Evolutionary conservation across 352 stramenopile species (phyloP).

Genomic region (Globisporangium nodosum): DNA sequence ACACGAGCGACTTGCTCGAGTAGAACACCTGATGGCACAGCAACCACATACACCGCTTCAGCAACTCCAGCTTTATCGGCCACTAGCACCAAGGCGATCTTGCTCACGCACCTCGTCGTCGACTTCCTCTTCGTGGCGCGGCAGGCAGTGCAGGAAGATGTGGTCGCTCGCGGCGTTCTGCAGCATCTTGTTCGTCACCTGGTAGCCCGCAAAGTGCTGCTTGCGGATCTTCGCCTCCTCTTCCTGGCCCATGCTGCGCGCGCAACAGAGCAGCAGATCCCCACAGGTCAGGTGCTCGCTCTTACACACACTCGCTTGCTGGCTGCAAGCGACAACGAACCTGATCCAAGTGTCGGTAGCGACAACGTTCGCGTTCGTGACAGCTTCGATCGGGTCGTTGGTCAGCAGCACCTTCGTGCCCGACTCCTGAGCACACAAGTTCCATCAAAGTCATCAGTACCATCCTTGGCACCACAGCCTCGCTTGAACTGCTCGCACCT

Average conservation of each 20-base stretch:
- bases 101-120: slow-evolving; percentile 87
- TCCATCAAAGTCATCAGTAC: neutral
- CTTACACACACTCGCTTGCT: too few relatives aligned
- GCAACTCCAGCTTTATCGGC: too few relatives aligned
- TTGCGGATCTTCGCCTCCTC: slow-evolving; percentile 92
- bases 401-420: slow-evolving; percentile 80
- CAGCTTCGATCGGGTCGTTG: slow-evolving; percentile 90
- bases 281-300: too few relatives aligned
- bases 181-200: slow-evolving; percentile 92
- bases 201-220: slow-evolving; percentile 94
- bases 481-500: slow-evolving; percentile 7
- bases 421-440: slow-evolving; percentile 22
- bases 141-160: slow-evolving; percentile 98
- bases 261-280: neutral
- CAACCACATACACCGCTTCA: neutral
- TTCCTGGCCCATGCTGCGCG: slow-evolving; percentile 88
- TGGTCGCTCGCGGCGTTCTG: slow-evolving; percentile 84
- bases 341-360: slow-evolving; percentile 97
- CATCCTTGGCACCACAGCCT: neutral
- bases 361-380: slow-evolving; percentile 92
- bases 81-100: neutral
- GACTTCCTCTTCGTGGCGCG: slow-evolving; percentile 96
- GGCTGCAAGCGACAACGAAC: slow-evolving; percentile 9
- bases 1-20: slow-evolving; percentile 92
- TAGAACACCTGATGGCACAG: slow-evolving; percentile 86